Base-by-base conservation (phyloP, 2,329 filamentous ascomycete genomes). In the Phialemoniopsis sp. region DNA sequence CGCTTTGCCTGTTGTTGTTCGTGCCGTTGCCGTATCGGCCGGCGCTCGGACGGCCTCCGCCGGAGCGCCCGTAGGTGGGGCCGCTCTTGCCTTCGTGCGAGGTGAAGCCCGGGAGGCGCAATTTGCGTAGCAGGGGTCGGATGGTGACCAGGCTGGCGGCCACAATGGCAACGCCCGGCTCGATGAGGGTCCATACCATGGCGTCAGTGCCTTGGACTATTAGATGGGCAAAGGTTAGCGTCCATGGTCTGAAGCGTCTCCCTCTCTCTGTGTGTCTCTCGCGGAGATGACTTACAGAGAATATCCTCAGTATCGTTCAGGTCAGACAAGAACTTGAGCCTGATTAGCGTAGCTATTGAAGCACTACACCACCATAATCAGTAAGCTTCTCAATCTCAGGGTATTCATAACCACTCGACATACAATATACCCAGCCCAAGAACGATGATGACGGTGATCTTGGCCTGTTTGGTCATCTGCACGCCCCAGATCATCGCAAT, bases 111-210 rank as follows among this genome's bases (percentile, higher is more conserved):
- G 49, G 62, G 12, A 76, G 54, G 44, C 58, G 64, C 57, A 67
- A 61, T n/a, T 59, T 57, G 29, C 72, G 70, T 29, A 78, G 64
- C 1, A 78, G 62, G 4, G 74, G 74, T 3, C 73, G 68, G 26
- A 78, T 72, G 5, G 74, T 78, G 16, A 70, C 71, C 10, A 78
- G 58, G 43, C 70, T 75, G 3, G 73, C 68, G 12, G 74, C 74
- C 18, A 71, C 54, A 34, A 78, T 78, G 42, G 73, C 73, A 16
- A 78, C 66, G 6, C 72, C 73, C 2, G 73, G 73, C 48, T 78
- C 74, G 38, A 78, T 59, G n/a, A 78, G 56, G 9, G 72, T 77
- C 74, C 74, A 78, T 7, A 77, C 62, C 66, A 74, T 72, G 29
- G 72, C 66, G 43, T 74, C 61, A 4, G 72, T 77, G 16, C 64